Percentiles rank a stretch among this genome's conserved stretches.
These are phyloP conservation scores for Taiozyma onychis DNA, from an alignment of 1,139 yeast species.

Conservation along the genomic window DNA sequence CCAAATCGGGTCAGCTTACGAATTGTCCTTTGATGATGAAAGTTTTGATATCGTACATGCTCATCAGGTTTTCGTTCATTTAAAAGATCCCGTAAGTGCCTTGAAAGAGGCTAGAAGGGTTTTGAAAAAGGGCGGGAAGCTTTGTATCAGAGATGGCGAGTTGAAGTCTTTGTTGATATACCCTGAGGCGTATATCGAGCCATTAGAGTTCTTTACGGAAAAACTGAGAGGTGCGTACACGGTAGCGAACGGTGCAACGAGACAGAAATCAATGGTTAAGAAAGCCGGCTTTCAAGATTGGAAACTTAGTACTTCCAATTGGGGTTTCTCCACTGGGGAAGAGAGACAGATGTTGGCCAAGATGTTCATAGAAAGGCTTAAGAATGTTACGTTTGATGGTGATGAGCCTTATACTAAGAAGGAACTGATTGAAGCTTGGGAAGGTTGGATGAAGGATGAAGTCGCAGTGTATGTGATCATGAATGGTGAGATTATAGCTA, in stretches of 20 bases:
- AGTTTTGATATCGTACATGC: conserved; percentile 35
- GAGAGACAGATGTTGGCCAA: neutral
- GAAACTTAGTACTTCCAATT: neutral
- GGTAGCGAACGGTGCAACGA: neutral
- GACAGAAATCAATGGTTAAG: neutral
- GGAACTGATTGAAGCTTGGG: neutral
- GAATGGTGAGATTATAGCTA: neutral
- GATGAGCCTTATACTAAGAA: neutral
- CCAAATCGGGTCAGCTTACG: conserved; percentile 29
- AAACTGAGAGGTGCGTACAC: neutral
- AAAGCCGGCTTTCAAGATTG: neutral
- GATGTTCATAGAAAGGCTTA: neutral
- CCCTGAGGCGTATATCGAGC: neutral
- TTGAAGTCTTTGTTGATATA: neutral
- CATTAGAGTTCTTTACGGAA: neutral
- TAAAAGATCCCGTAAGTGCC: conserved; percentile 35
- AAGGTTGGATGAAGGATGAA: neutral
- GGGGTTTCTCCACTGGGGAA: neutral
- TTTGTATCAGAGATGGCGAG: neutral
- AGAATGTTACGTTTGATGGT: neutral
- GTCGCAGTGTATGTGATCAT: neutral
- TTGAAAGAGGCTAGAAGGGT: conserved; percentile 32
- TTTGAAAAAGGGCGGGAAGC: neutral
- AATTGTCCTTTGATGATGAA: conserved; percentile 32
- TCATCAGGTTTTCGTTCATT: conserved; percentile 37